A percentile compares a stretch with the other conserved stretches of the same genome.
Conservation (phyloP, 2,329 filamentous ascomycete genomes). For the Lecanoromycetidae sp. region DNA sequence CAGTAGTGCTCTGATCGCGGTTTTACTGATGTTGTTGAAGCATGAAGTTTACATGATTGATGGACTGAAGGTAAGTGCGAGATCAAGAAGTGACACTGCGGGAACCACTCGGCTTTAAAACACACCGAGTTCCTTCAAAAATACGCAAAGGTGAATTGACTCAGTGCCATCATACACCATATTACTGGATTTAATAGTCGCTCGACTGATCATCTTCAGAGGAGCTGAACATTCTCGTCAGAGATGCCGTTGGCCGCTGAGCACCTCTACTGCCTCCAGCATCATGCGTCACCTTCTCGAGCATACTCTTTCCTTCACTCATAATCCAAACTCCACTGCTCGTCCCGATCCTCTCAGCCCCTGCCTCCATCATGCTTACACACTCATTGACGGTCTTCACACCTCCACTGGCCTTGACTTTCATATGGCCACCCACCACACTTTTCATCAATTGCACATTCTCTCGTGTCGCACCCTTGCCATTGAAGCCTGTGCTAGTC, state of each 20-base stretch:
- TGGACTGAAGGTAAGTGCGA: no score
- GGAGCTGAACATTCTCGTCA: conserved; percentile 9
- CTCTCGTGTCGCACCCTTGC: conserved; percentile 40
- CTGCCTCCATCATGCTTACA: conserved; percentile 43
- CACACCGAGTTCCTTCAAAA: no score
- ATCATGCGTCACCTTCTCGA: conserved; percentile 18
- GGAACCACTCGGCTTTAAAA: no score
- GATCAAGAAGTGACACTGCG: no score
- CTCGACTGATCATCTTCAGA: background rate
- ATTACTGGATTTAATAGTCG: background rate
- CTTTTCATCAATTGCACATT: conserved; percentile 44
- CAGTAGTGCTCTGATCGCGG: background rate
- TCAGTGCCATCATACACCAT: background rate
- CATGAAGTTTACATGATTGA: no score
- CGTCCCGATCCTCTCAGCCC: conserved; percentile 44
- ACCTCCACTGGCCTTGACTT: conserved; percentile 49
- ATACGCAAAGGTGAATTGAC: background rate
- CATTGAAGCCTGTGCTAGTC: conserved; percentile 48
- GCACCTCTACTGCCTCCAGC: background rate
- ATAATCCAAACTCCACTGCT: conserved; percentile 44
- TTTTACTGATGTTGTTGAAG: no score
- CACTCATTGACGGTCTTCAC: conserved; percentile 40
- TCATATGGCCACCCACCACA: conserved; percentile 31
- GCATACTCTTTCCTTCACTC: conserved; percentile 29
- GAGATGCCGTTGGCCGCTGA: background rate